phyloP scores from a whole-genome alignment of 345 rosid genomes.

The Carallia pectinifolia region DNA sequence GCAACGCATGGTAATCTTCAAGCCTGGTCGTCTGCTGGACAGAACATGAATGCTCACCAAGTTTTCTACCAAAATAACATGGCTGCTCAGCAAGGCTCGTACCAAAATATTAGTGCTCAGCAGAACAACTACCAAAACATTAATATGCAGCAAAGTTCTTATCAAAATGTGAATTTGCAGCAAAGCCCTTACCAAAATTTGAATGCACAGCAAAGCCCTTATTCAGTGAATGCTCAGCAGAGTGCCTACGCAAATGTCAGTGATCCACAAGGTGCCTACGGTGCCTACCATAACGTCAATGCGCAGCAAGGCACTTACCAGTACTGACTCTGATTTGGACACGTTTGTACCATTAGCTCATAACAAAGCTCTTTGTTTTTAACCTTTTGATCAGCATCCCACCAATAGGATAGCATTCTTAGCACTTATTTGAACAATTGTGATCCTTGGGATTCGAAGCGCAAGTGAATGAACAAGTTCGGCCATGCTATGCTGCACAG shows the following conservation, averaged over 20 bases:
- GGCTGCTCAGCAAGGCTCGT: constrained; percentile 1
- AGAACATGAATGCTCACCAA: constrained; percentile 29
- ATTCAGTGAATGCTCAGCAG: constrained; percentile 16
- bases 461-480: neutral
- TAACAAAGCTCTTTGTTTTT: neutral
- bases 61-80: constrained; percentile 13
- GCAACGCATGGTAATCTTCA: constrained; percentile 22
- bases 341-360: constrained; percentile 7
- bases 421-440: neutral
- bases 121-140: constrained; percentile 13
- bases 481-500: constrained; percentile 2
- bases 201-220: constrained; percentile 28
- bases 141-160: constrained; percentile 11
- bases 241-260: constrained; percentile 18
- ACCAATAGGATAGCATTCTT: neutral
- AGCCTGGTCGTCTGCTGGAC: constrained; percentile 29
- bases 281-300: constrained; percentile 19
- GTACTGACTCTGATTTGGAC: constrained; percentile 7
- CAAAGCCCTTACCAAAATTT: constrained; percentile 21
- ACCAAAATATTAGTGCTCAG: constrained; percentile 6
- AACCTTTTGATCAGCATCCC: neutral
- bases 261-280: constrained; percentile 24
- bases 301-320: constrained; percentile 6
- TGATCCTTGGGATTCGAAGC: neutral
- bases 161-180: constrained; percentile 12